Percentiles rank a stretch among this genome's conserved stretches.
These are phyloP conservation scores for Cyclotella kingstonii DNA, from an alignment of 108 stramenopile genomes.

Conservation along the genomic window DNA sequence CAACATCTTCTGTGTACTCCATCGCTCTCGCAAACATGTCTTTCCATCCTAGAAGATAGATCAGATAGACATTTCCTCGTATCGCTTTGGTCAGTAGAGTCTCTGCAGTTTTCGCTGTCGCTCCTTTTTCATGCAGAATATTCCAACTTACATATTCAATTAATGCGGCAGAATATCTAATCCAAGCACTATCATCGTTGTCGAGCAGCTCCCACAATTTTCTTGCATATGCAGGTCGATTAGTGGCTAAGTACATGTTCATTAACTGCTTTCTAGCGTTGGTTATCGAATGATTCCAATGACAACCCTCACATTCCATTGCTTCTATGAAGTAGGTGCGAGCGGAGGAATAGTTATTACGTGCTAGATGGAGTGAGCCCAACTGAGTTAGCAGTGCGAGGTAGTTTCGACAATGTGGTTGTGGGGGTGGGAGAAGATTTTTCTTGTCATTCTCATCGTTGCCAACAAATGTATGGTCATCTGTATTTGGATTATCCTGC, in stretches of 20 bases:
- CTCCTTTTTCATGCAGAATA: constrained; percentile 57
- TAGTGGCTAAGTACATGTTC: constrained; percentile 73
- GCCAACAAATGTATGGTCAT: too few species aligned
- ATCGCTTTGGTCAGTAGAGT: constrained; percentile 53
- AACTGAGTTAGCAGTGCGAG: constrained; percentile 73
- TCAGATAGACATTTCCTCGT: constrained; percentile 69
- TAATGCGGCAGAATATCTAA: constrained; percentile 73
- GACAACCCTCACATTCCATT: constrained; percentile 61
- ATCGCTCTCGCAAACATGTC: constrained; percentile 65
- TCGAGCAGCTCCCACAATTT: constrained; percentile 48
- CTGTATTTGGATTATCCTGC: constrained; percentile 1
- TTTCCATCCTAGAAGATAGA: constrained; percentile 69
- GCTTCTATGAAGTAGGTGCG: constrained; percentile 64
- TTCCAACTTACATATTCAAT: constrained; percentile 77
- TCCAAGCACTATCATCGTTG: constrained; percentile 70
- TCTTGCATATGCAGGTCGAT: constrained; percentile 67
- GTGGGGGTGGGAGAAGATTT: constrained; percentile 39
- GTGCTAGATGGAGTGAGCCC: constrained; percentile 62
- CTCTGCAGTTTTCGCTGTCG: constrained; percentile 42
- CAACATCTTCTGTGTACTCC: constrained; percentile 83
- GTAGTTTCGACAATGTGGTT: constrained; percentile 64
- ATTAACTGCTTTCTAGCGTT: constrained; percentile 69
- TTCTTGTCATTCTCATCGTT: constrained; percentile 1
- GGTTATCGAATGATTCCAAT: constrained; percentile 47
- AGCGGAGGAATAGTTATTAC: constrained; percentile 69